These are phyloP conservation scores for Rutstroemia sp. DNA, from an alignment of 2,329 filamentous ascomycete species.

Conservation along the genomic window DNA sequence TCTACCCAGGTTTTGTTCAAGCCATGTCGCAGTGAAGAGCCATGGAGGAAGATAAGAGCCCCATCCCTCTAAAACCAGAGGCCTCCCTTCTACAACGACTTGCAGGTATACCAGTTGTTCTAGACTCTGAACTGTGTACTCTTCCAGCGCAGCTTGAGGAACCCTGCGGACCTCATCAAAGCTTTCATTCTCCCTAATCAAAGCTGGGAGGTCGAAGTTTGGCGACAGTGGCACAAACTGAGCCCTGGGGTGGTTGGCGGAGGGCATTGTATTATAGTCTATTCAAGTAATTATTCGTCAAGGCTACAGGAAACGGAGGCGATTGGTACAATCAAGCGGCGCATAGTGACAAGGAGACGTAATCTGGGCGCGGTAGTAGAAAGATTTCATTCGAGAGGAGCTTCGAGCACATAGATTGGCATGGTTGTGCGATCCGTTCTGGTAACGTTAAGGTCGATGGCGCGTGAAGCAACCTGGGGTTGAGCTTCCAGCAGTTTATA, in stretches of 20 bases:
- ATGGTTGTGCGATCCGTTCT: too few relatives aligned
- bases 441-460: too few relatives aligned
- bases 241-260: slow-evolving; percentile 67
- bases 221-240: slow-evolving; percentile 90
- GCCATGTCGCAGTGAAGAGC: slow-evolving; percentile 75
- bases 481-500: too few relatives aligned
- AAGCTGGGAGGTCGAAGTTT: slow-evolving; percentile 65
- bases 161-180: slow-evolving; percentile 84
- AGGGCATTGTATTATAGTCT: slow-evolving; percentile 53
- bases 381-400: too few relatives aligned
- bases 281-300: neutral
- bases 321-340: neutral
- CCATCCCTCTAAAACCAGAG: slow-evolving; percentile 87
- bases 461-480: too few relatives aligned
- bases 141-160: slow-evolving; percentile 67
- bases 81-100: slow-evolving; percentile 80
- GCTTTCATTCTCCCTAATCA: slow-evolving; percentile 74
- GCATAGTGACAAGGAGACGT: neutral
- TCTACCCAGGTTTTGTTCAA: slow-evolving; percentile 69
- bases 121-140: slow-evolving; percentile 70
- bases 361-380: too few relatives aligned
- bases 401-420: too few relatives aligned
- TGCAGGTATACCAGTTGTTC: slow-evolving; percentile 75
- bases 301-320: neutral
- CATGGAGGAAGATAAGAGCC: slow-evolving; percentile 64